A percentile compares a stretch with the other conserved stretches of the same genome.
phyloP scores from a whole-genome alignment of 805 yeast species.

The Kuraishia hungarica region DNA sequence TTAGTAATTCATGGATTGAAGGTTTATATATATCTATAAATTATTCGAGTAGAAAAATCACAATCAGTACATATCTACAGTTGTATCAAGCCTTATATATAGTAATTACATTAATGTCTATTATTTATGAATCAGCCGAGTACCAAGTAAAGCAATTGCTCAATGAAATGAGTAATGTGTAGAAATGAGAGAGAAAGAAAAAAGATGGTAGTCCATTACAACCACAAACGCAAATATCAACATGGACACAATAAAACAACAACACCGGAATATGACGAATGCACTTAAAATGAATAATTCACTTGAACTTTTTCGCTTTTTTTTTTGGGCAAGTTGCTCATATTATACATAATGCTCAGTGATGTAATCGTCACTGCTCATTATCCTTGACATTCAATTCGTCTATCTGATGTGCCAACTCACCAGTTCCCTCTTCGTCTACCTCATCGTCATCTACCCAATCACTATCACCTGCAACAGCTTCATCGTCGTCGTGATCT shows the following conservation, averaged over 20 bases:
- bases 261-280: background rate
- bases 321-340: no score
- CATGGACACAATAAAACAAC: background rate
- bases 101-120: background rate
- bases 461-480: constrained; percentile 13
- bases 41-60: no score
- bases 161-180: background rate
- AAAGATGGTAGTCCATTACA: background rate
- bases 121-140: background rate
- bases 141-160: background rate
- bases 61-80: background rate
- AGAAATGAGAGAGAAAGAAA: background rate
- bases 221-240: no score
- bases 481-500: constrained; percentile 20
- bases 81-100: background rate
- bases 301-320: no score
- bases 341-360: no score
- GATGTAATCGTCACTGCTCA: background rate
- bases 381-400: no score
- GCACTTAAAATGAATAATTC: no score
- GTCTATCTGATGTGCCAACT: background rate
- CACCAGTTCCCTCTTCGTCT: constrained; percentile 8
- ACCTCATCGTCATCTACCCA: constrained; percentile 17
- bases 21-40: background rate
- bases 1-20: background rate